phyloP scores from a whole-genome alignment of 345 rosid genomes.

The Lepidium didymum region DNA sequence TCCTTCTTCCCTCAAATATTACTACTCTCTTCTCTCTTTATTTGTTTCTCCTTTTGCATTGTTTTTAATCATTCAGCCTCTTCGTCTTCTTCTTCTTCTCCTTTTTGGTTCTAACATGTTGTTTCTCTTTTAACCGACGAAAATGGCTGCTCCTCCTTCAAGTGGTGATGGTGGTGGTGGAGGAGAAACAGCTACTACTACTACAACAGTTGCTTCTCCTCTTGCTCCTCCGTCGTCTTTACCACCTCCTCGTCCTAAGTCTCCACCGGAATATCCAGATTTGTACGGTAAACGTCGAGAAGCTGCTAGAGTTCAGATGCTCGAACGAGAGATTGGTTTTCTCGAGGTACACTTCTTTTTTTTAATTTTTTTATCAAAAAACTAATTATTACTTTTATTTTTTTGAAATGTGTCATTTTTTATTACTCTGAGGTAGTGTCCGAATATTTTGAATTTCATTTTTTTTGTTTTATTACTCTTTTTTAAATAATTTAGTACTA shows the following conservation, averaged over 20 bases:
- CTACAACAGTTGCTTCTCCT: constrained; percentile 18
- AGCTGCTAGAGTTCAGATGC: constrained; percentile 76
- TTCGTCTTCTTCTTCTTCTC: constrained; percentile 25
- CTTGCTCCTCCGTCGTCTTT: constrained; percentile 36
- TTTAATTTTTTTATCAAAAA: background rate
- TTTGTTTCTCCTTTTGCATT: constrained; percentile 11
- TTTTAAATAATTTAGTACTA: no score
- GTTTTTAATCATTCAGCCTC: constrained; percentile 30
- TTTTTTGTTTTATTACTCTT: background rate
- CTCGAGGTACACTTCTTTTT: constrained; percentile 53
- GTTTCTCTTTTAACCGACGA: background rate
- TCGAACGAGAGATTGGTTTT: constrained; percentile 83
- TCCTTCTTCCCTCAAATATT: background rate
- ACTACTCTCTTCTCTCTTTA: background rate
- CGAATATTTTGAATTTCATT: constrained; percentile 26
- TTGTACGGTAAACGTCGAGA: constrained; percentile 84
- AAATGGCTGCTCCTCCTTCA: constrained; percentile 42
- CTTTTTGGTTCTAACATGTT: background rate
- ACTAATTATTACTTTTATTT: background rate
- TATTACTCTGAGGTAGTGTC: constrained; percentile 19
- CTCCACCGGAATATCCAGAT: constrained; percentile 94
- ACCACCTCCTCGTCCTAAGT: constrained; percentile 76
- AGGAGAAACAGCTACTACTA: constrained; percentile 8
- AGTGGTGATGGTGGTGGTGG: background rate
- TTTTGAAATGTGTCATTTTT: constrained; percentile 19